Evolutionary conservation across 257 asterid genomes (phyloP), one percentile per base, ranked within the genome.

Genomic region (Petunia axillaris): DNA sequence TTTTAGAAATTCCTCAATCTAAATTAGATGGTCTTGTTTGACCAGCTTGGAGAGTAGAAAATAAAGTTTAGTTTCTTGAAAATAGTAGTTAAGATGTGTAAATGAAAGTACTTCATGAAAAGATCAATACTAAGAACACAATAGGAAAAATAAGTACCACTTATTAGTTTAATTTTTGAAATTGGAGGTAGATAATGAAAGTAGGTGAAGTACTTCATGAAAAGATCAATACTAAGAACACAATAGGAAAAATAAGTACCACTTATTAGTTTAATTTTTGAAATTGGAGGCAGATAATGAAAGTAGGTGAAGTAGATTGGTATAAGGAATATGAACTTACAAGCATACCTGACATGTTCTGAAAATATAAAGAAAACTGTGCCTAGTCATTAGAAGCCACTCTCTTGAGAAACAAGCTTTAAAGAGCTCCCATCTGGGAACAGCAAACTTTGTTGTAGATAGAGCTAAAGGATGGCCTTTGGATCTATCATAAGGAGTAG

Each of bases 401-500:
- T 94, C 98, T 82, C 98, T 85, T 11, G 81, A 75, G 82, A 94
- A 91, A 81, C 98, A 94, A 74, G 96, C 94, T 85, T 81, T 91
- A 64, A 91, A 89, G 83, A 94, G 94, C 84, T 91, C 97, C 93
- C 81, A 84, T 82, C 78, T 89, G 63, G 94, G 77, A 52, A 88
- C 85, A 6, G 97, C 93, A 84, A 77, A 94, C 84, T 89, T 91
- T n/a, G 89, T 85, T 62, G 36, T 87, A 75, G 94, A 89, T 80
- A 94, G 88, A 81, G 97, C 90, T 65, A 91, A 88, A 44, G 91
- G 91, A 79, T 88, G 96, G 44, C 52, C 82, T 64, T 78, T 87
- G n/a, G 97, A 87, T 89, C 83, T 90, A 83, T 94, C 97, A 64
- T 83, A 91, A 44, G 88, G 88, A 85, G 52, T 83, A 44, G 89